Evolutionary conservation across 2,329 filamentous ascomycete species (phyloP).

Genomic region (Sporothrix schenckii): DNA sequence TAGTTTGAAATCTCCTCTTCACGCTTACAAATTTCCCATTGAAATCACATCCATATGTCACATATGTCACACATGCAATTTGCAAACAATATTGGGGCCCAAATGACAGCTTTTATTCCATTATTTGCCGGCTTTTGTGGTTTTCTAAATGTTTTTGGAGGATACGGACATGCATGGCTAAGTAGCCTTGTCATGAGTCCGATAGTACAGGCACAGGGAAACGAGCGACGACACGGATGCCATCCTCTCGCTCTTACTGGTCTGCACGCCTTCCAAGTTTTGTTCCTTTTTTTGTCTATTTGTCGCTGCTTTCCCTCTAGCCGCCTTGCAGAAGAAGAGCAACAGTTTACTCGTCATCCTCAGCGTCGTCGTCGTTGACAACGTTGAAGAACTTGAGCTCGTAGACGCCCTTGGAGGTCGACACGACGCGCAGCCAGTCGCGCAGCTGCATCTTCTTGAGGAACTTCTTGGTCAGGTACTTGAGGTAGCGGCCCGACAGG

Average conservation of each 20-base stretch:
- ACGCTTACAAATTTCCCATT: not conserved
- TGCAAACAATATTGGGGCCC: slow-evolving; percentile 15
- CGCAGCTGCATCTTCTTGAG: slow-evolving; percentile 99
- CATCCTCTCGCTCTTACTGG: not conserved
- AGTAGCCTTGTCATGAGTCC: not conserved
- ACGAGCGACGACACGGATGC: not conserved
- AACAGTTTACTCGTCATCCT: slow-evolving; percentile 87
- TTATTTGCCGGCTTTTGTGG: slow-evolving; percentile 24
- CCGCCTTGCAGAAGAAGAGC: not conserved
- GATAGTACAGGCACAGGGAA: not conserved
- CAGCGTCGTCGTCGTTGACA: slow-evolving; percentile 95
- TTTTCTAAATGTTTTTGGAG: slow-evolving; percentile 26
- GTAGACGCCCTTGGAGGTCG: slow-evolving; percentile 96
- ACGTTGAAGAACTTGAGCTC: slow-evolving; percentile 99
- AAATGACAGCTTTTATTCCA: slow-evolving; percentile 26
- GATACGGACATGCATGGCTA: slow-evolving; percentile 4
- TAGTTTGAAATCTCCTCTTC: slow-evolving; percentile 7
- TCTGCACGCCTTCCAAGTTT: not conserved
- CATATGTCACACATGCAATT: slow-evolving; percentile 7
- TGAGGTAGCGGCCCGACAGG: slow-evolving; percentile 98
- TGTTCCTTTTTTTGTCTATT: slow-evolving; percentile 16
- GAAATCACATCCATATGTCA: not conserved
- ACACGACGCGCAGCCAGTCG: slow-evolving; percentile 99
- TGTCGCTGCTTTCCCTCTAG: not conserved
- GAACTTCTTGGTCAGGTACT: slow-evolving; percentile 99